phyloP scores from a whole-genome alignment of 2,329 filamentous ascomycete species.

The Fusarium succisae region DNA sequence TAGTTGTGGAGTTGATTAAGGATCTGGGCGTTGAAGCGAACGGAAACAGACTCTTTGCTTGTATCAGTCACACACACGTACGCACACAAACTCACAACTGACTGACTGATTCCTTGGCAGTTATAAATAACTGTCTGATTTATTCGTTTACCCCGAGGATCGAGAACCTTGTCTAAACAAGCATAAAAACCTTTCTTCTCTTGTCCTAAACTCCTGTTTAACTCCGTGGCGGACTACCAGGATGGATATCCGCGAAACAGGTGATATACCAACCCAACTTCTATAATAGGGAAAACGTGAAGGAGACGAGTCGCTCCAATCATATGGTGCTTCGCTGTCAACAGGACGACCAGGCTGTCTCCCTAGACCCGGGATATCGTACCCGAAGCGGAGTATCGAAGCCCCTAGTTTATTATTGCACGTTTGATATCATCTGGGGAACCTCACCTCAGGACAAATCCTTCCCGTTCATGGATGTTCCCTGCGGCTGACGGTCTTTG shows the following conservation, averaged over 20 bases:
- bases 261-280: conserved; percentile 12
- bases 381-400: conserved; percentile 5
- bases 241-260: not conserved
- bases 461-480: not conserved
- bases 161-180: conserved; percentile 22
- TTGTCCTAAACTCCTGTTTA: not conserved
- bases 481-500: not conserved
- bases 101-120: conserved; percentile 7
- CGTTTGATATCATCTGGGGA: conserved; percentile 24
- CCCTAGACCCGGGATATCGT: not conserved
- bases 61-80: not conserved
- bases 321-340: conserved; percentile 1
- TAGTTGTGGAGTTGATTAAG: conserved; percentile 17
- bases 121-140: not conserved
- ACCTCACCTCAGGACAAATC: not conserved
- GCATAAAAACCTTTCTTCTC: conserved; percentile 17
- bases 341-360: not conserved
- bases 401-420: conserved; percentile 24
- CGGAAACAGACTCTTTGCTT: conserved; percentile 6
- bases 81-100: not conserved
- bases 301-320: conserved; percentile 11
- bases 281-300: conserved; percentile 4
- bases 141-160: conserved; percentile 8
- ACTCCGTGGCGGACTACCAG: not conserved
- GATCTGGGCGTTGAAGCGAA: conserved; percentile 21